Evolutionary conservation across 2,329 filamentous ascomycete genomes (phyloP).

Genomic region (Coniosporium tulheliwenetii): DNA sequence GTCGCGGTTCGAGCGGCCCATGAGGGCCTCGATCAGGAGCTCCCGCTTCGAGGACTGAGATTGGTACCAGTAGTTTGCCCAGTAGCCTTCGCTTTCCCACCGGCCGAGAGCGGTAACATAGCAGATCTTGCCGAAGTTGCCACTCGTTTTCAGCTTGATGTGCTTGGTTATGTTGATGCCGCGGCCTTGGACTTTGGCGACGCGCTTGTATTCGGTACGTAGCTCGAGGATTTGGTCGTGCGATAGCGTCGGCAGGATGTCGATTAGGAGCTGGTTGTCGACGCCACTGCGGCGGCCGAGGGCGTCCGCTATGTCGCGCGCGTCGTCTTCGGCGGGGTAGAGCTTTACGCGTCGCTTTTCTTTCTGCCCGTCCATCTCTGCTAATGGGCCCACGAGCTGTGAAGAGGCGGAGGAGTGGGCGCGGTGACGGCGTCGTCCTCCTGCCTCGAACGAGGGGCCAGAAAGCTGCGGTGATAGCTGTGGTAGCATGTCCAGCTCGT

Average conservation of each 20-base stretch:
- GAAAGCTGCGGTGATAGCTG: constrained; percentile 21
- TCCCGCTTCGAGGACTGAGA: constrained; percentile 71
- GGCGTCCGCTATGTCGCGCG: constrained; percentile 58
- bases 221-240: constrained; percentile 81
- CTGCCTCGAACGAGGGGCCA: constrained; percentile 3
- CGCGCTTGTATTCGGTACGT: constrained; percentile 76
- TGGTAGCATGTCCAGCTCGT: constrained; percentile 35
- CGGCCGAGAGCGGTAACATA: constrained; percentile 79
- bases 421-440: constrained; percentile 2
- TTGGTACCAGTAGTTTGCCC: constrained; percentile 98
- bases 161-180: constrained; percentile 79
- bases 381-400: too few species aligned
- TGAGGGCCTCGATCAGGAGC: constrained; percentile 80
- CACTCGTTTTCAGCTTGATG: constrained; percentile 64
- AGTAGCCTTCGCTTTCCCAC: constrained; percentile 92
- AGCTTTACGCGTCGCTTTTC: constrained; percentile 54
- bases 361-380: neutral
- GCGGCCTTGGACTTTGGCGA: constrained; percentile 68
- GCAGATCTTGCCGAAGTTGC: constrained; percentile 74
- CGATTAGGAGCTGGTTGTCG: constrained; percentile 57
- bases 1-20: constrained; percentile 81
- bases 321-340: constrained; percentile 71
- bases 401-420: constrained; percentile 1
- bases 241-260: constrained; percentile 69
- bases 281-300: constrained; percentile 49